Evolutionary conservation across 1,284 basidiomycete genomes (phyloP).

Genomic region (Bondarzewia mesenterica): DNA sequence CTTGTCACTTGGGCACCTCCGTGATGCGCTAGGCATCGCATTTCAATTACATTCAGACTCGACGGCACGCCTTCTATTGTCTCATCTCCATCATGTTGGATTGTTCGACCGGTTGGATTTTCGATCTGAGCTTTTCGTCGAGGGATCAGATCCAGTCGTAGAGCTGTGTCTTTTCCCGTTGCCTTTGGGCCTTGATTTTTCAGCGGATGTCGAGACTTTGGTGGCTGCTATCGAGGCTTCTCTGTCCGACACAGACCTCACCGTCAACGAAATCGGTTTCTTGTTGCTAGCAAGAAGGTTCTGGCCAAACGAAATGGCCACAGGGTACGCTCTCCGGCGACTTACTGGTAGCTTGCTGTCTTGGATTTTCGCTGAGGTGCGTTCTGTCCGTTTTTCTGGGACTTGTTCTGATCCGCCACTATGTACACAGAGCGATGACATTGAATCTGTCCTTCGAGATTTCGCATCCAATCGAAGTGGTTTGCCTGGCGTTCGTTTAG

Average conservation of each 20-base stretch:
- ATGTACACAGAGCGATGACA: conserved; percentile 44
- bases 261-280: conserved; percentile 67
- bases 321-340: conserved; percentile 54
- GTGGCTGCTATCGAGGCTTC: conserved; percentile 66
- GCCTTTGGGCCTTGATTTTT: conserved; percentile 63
- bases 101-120: conserved; percentile 44
- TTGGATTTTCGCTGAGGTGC: conserved; percentile 63
- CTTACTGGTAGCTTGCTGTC: conserved; percentile 43
- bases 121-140: conserved; percentile 28
- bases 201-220: conserved; percentile 63
- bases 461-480: conserved; percentile 43
- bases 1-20: conserved; percentile 48
- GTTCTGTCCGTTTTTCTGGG: conserved; percentile 12
- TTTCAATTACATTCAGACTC: conserved; percentile 47
- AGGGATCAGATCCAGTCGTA: conserved; percentile 19
- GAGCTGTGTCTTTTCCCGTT: conserved; percentile 51
- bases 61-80: conserved; percentile 44
- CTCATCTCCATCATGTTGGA: conserved; percentile 53
- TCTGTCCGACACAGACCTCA: conserved; percentile 60
- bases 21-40: conserved; percentile 52
- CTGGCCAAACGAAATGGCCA: conserved; percentile 66
- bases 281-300: conserved; percentile 55
- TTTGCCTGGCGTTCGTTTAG: conserved; percentile 57
- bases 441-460: conserved; percentile 56
- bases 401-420: background rate